phyloP scores from a whole-genome alignment of 2,329 filamentous ascomycete species.

The Cercospora canescens region DNA sequence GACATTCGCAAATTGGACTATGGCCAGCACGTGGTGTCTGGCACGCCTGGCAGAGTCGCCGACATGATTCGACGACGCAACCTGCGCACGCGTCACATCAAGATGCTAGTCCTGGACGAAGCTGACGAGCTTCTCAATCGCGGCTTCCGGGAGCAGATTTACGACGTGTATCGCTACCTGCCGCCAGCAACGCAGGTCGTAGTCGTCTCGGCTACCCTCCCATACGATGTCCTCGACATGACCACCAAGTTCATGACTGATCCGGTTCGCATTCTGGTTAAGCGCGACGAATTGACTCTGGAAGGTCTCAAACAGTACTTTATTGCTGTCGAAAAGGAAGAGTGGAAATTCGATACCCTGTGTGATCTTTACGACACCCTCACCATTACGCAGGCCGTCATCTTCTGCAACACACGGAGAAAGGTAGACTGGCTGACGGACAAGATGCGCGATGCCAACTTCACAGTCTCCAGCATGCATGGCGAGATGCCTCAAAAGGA shows the following conservation, averaged over 20 bases:
- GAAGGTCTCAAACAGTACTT: slow-evolving; percentile 99
- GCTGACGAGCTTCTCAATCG: slow-evolving; percentile 82
- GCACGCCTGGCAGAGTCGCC: slow-evolving; percentile 93
- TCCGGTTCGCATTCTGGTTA: slow-evolving; percentile 92
- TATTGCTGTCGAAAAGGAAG: slow-evolving; percentile 98
- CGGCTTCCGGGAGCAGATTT: slow-evolving; percentile 97
- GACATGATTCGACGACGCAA: slow-evolving; percentile 78
- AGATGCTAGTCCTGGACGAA: slow-evolving; percentile 76
- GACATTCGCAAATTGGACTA: slow-evolving; percentile 98
- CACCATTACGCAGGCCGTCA: slow-evolving; percentile 97
- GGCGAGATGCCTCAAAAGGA: slow-evolving; percentile 99
- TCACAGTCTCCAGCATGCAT: slow-evolving; percentile 98
- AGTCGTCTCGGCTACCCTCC: slow-evolving; percentile 92
- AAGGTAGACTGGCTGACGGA: slow-evolving; percentile 99
- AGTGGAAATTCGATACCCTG: slow-evolving; percentile 99
- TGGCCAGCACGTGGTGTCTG: slow-evolving; percentile 95
- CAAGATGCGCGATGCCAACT: slow-evolving; percentile 99
- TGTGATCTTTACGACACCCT: slow-evolving; percentile 98
- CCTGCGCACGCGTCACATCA: slow-evolving; percentile 72
- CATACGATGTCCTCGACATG: slow-evolving; percentile 98
- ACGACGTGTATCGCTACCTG: slow-evolving; percentile 96
- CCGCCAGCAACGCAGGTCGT: slow-evolving; percentile 98
- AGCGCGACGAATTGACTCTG: slow-evolving; percentile 96
- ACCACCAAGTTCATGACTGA: slow-evolving; percentile 99
- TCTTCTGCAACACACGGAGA: slow-evolving; percentile 98